A percentile compares a stretch with the other conserved stretches of the same genome.
phyloP scores from a whole-genome alignment of 148 eudicot genomes.

The Pouteria glomerata region DNA sequence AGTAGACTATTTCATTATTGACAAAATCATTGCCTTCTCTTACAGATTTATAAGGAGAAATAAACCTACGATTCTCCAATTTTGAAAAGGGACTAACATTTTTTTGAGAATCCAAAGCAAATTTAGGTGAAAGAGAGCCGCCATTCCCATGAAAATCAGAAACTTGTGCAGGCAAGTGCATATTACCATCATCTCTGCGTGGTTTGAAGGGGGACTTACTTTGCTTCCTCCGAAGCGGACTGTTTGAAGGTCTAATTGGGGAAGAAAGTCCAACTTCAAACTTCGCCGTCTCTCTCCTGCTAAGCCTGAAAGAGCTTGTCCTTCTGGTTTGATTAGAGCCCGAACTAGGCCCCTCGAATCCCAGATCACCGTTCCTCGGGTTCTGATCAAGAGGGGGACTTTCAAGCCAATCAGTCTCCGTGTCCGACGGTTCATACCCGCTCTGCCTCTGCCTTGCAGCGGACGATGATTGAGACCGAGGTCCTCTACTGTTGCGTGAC shows the following conservation, averaged over 20 bases:
- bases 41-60: slow-evolving; percentile 28
- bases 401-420: slow-evolving; percentile 34
- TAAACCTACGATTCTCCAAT: slow-evolving; percentile 22
- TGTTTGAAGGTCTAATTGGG: neutral
- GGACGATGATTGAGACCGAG: neutral
- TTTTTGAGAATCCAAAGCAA: slow-evolving; percentile 9
- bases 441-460: slow-evolving; percentile 18
- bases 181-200: slow-evolving; percentile 15
- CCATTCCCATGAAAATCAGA: slow-evolving; percentile 12
- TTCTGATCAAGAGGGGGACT: slow-evolving; percentile 8
- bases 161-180: neutral
- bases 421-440: slow-evolving; percentile 48
- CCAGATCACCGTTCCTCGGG: slow-evolving; percentile 10
- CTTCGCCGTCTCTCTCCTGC: slow-evolving; percentile 9
- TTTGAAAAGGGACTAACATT: slow-evolving; percentile 26
- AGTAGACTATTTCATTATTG: neutral
- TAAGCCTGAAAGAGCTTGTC: slow-evolving; percentile 14
- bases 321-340: slow-evolving; percentile 8
- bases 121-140: slow-evolving; percentile 17
- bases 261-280: slow-evolving; percentile 14
- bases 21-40: slow-evolving; percentile 8
- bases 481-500: neutral
- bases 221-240: slow-evolving; percentile 22
- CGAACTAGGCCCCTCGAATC: neutral
- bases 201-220: slow-evolving; percentile 30